phyloP scores from a whole-genome alignment of 768 basidiomycete genomes.

The Xerocomellus chrysenteron region DNA sequence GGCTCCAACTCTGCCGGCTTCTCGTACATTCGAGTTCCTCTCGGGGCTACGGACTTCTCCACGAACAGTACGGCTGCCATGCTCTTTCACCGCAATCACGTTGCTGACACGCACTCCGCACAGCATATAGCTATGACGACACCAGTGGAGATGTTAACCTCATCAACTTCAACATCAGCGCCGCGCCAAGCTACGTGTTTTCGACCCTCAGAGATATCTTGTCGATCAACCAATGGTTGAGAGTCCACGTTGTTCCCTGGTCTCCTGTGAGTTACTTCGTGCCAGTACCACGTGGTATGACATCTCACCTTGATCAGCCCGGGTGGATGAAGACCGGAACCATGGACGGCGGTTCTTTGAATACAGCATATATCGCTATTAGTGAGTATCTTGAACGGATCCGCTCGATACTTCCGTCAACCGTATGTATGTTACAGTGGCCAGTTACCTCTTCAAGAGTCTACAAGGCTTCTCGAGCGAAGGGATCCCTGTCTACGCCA shows the following conservation, averaged over 20 bases:
- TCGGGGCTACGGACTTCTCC: constrained; percentile 78
- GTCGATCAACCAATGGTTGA: constrained; percentile 51
- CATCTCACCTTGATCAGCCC: constrained; percentile 43
- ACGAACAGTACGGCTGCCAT: constrained; percentile 41
- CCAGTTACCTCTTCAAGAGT: constrained; percentile 69
- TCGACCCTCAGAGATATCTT: constrained; percentile 63
- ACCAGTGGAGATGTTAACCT: constrained; percentile 60
- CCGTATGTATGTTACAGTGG: constrained; percentile 42
- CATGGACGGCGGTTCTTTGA: constrained; percentile 66
- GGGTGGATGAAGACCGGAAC: constrained; percentile 76
- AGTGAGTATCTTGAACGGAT: constrained; percentile 40
- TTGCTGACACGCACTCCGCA: constrained; percentile 1
- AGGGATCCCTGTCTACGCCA: constrained; percentile 61
- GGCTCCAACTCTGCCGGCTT: constrained; percentile 63
- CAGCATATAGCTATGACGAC: constrained; percentile 68
- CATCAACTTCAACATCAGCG: constrained; percentile 53
- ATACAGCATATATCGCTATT: constrained; percentile 43
- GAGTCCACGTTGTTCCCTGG: constrained; percentile 68
- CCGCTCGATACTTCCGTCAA: background rate
- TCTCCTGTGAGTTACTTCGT: constrained; percentile 55
- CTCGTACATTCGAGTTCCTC: constrained; percentile 64
- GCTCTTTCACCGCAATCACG: background rate
- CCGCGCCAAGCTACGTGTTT: constrained; percentile 62
- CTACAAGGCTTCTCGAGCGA: constrained; percentile 66
- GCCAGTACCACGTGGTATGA: background rate